phyloP scores from a whole-genome alignment of 345 rosid genomes.

The Citrus inodora region DNA sequence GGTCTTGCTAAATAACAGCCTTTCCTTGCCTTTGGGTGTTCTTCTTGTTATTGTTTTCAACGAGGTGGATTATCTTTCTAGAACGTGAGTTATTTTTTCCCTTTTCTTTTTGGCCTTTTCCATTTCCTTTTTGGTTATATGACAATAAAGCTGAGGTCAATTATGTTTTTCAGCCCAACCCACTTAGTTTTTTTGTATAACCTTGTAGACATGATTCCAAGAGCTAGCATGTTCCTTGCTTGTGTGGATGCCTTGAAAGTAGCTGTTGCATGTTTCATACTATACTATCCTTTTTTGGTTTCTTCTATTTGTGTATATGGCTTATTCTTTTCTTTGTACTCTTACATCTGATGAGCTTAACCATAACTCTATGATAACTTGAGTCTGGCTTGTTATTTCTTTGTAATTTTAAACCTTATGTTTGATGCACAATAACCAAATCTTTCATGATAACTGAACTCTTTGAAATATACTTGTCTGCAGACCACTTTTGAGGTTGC shows the following conservation, averaged over 20 bases:
- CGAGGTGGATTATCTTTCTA: slow-evolving; percentile 75
- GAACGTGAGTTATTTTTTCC: slow-evolving; percentile 53
- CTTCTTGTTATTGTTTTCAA: slow-evolving; percentile 72
- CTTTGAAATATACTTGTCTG: slow-evolving; percentile 13
- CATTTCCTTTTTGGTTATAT: slow-evolving; percentile 4
- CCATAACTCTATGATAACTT: background rate
- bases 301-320: background rate
- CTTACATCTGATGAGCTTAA: background rate
- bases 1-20: slow-evolving; percentile 94
- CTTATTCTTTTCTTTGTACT: background rate
- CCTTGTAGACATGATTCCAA: background rate
- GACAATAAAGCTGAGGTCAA: background rate
- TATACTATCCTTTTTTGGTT: background rate
- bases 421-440: background rate
- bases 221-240: background rate
- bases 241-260: background rate
- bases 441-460: slow-evolving; percentile 3
- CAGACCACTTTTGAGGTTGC: slow-evolving; percentile 86
- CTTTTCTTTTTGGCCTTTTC: background rate
- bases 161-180: background rate
- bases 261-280: background rate
- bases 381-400: background rate
- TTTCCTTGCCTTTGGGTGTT: slow-evolving; percentile 84
- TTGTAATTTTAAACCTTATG: background rate
- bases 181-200: background rate